Percentiles rank a stretch among this genome's conserved stretches.
Conservation (phyloP, 768 basidiomycete species). For the Ramaria sp. region DNA sequence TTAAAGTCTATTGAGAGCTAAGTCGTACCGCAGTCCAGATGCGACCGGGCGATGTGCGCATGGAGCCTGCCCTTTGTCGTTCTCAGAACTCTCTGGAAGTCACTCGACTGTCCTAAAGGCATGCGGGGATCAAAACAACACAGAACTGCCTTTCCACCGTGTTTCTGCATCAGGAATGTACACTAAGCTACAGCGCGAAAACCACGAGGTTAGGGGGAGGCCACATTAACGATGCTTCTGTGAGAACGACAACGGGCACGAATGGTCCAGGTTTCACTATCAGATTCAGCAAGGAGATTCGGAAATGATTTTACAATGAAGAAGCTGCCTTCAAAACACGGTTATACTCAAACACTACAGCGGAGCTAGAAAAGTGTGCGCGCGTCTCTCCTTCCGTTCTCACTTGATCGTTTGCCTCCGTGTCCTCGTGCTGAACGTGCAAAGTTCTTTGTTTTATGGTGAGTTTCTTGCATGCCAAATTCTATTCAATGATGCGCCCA, state of each 20-base stretch:
- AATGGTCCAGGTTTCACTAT: background rate
- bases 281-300: background rate
- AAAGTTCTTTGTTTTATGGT: background rate
- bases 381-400: background rate
- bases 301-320: background rate
- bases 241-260: background rate
- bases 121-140: background rate
- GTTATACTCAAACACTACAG: background rate
- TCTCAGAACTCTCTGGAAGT: background rate
- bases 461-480: background rate
- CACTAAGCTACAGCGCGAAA: background rate
- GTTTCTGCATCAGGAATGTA: background rate
- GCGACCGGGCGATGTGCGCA: background rate
- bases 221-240: background rate
- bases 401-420: background rate
- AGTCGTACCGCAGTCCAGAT: background rate
- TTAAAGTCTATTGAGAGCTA: background rate
- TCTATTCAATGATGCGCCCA: background rate
- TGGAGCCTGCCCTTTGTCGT: background rate
- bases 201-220: constrained; percentile 2
- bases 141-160: background rate
- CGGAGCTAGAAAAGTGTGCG: background rate
- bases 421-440: background rate
- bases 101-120: background rate
- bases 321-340: background rate